phyloP scores from a whole-genome alignment of 768 basidiomycete species.

The Jaapia argillacea region DNA sequence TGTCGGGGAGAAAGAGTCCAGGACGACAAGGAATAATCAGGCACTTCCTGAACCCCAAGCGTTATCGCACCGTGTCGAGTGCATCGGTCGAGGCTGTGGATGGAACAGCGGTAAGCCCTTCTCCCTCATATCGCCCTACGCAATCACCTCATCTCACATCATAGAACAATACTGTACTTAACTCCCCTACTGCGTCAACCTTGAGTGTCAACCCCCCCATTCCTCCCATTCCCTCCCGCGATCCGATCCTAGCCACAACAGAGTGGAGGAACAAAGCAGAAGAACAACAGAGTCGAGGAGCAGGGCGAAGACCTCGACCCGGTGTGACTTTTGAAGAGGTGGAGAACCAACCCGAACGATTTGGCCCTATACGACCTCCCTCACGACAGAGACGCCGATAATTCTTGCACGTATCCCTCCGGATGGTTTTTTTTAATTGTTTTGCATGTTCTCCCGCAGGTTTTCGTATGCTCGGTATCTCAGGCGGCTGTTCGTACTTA shows the following conservation, averaged over 20 bases:
- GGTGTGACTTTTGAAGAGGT: too few species aligned
- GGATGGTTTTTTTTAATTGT: too few species aligned
- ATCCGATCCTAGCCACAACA: constrained; percentile 51
- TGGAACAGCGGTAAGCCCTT: constrained; percentile 62
- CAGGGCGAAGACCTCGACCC: too few species aligned
- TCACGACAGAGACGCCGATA: too few species aligned
- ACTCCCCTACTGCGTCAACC: constrained; percentile 65
- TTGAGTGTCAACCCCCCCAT: constrained; percentile 45
- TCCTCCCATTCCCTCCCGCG: constrained; percentile 51
- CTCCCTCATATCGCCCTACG: constrained; percentile 2
- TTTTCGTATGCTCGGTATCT: too few species aligned
- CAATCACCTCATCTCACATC: constrained; percentile 6
- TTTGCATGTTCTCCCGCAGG: too few species aligned
- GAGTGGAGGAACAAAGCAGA: constrained; percentile 67
- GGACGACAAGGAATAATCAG: neutral
- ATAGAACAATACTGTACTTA: constrained; percentile 62
- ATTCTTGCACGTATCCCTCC: too few species aligned
- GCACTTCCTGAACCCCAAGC: constrained; percentile 19
- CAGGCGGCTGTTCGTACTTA: too few species aligned
- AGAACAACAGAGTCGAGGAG: too few species aligned
- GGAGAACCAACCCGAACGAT: too few species aligned
- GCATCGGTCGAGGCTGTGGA: constrained; percentile 73
- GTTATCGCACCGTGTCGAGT: constrained; percentile 59
- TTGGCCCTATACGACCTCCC: too few species aligned
- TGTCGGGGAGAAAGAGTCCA: neutral